Conservation (phyloP, 2,329 filamentous ascomycete species). For the Orbilia quercus region DNA sequence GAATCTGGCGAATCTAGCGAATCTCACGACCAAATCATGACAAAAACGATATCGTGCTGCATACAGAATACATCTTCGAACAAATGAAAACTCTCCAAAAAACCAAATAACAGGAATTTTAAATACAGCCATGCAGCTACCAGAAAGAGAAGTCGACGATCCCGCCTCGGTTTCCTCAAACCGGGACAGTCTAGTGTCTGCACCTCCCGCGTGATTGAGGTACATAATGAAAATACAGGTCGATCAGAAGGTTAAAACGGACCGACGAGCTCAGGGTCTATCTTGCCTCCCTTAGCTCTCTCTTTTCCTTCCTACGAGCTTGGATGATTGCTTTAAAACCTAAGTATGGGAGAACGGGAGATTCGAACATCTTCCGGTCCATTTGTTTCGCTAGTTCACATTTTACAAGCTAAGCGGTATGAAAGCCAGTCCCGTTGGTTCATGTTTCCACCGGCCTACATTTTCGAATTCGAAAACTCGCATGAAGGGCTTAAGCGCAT, state of each 20-base stretch:
- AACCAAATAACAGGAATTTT: too few relatives aligned
- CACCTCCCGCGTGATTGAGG: conserved; percentile 21
- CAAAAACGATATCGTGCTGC: too few relatives aligned
- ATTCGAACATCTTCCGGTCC: too few relatives aligned
- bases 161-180: conserved; percentile 21
- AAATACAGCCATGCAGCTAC: background rate
- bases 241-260: background rate
- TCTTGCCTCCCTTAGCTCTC: conserved; percentile 15
- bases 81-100: too few relatives aligned
- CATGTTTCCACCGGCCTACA: too few relatives aligned
- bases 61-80: too few relatives aligned
- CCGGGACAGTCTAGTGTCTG: background rate
- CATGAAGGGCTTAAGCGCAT: background rate
- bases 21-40: background rate
- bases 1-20: background rate
- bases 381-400: too few relatives aligned
- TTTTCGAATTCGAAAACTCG: too few relatives aligned
- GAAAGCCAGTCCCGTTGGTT: too few relatives aligned
- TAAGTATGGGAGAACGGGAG: too few relatives aligned
- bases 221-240: background rate
- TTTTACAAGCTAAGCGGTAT: too few relatives aligned
- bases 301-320: background rate
- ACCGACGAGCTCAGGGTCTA: conserved; percentile 32
- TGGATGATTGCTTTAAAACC: too few relatives aligned
- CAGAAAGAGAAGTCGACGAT: background rate